Evolutionary conservation across 495 filamentous ascomycete species (phyloP).

Genomic region (Oidiodendron maius): DNA sequence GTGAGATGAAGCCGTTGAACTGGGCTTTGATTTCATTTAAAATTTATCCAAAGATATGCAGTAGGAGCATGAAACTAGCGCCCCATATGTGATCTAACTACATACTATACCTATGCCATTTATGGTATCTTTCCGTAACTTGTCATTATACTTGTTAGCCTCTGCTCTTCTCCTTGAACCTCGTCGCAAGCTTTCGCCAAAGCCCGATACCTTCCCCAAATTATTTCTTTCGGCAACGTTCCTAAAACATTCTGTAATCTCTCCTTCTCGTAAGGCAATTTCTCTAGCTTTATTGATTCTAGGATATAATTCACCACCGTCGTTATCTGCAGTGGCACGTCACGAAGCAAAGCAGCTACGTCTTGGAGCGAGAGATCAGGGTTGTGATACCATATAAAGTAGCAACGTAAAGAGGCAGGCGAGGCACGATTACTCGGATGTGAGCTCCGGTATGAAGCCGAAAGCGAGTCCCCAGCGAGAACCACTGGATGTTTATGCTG

Average conservation of each 20-base stretch:
- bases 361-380: slow-evolving; percentile 31
- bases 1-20: no score
- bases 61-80: neutral
- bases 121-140: no score
- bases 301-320: slow-evolving; percentile 51
- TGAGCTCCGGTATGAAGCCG: neutral
- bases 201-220: neutral
- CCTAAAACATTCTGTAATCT: slow-evolving; percentile 30
- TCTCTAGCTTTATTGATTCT: slow-evolving; percentile 31
- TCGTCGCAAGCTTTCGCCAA: neutral
- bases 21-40: no score
- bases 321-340: slow-evolving; percentile 42
- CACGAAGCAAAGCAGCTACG: slow-evolving; percentile 43
- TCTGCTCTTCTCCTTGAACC: neutral
- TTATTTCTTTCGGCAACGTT: neutral
- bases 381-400: slow-evolving; percentile 54
- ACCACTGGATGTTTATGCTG: neutral
- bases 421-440: slow-evolving; percentile 5
- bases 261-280: slow-evolving; percentile 30
- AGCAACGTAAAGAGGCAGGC: slow-evolving; percentile 45
- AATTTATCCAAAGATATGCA: neutral
- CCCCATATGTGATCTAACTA: neutral
- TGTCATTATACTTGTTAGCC: no score
- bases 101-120: no score
- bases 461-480: neutral